Base-by-base conservation (phyloP, 108 stramenopile genomes). In the Pseudonitzschia pungens region DNA sequence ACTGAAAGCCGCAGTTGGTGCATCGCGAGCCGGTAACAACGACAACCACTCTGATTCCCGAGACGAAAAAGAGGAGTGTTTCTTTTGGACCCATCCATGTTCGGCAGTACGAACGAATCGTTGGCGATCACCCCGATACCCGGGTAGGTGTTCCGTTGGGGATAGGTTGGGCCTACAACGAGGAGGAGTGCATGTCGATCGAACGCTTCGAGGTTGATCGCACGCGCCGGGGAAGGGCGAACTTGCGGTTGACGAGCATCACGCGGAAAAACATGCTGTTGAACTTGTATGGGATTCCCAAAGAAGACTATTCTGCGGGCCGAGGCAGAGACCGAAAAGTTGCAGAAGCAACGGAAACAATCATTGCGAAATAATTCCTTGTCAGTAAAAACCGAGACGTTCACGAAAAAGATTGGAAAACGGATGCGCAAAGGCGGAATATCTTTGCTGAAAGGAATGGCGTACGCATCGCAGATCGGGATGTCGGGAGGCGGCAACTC, bases 41-140 rank as follows among this genome's bases (percentile, higher is more conserved):
- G n/a, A 14, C 0, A 54, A 54, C 22, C 24, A 21, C n/a, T n/a
- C n/a, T n/a, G 24, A 54, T 24, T 6, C n/a, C 2, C 6, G 4
- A 2, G 2, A 6, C 57, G 1, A 33, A 58, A 26, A 58, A 27
- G 27, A 21, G 57, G 21, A 1, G 20, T 10, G 79, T 86, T 18
- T 64, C 68, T 2, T 87, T 83, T 73, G 72, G 77, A 18, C 31
- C 56, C 5, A 65, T 87, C 29, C 56, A 70, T 18, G 64, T 87
- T 15, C 76, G 86, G 40, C 83, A 87, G 55, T 81, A 83, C 57
- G 80, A 83, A 59, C 66, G 86, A 15, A 74, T 81, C 28, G 74
- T 87, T 50, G 86, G 86, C 3, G 86, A 87, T 70, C 80, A 87
- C 58, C 86, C 86, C 2, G 82, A 83, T 9, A 72, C 73, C 4